These are phyloP conservation scores for Xylaria sp. DNA, from an alignment of 2,329 filamentous ascomycete species.

Conservation along the genomic window DNA sequence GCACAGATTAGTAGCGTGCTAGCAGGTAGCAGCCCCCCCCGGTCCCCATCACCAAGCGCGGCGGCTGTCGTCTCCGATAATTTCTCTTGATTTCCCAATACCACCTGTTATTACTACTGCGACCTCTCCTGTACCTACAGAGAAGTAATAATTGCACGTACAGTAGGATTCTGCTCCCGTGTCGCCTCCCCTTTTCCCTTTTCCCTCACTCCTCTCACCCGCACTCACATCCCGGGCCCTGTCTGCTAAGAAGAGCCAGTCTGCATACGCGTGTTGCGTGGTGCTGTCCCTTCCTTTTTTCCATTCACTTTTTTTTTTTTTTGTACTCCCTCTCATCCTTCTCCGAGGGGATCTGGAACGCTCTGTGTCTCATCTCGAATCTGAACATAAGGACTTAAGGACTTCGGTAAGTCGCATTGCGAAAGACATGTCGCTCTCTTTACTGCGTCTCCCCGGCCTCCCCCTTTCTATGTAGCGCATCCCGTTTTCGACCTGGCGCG, in stretches of 20 bases:
- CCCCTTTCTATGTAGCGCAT: constrained; percentile 13
- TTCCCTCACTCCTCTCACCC: constrained; percentile 40
- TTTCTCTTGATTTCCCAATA: constrained; percentile 50
- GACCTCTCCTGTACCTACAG: constrained; percentile 39
- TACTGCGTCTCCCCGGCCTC: constrained; percentile 13
- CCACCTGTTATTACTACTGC: constrained; percentile 42
- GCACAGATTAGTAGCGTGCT: constrained; percentile 35
- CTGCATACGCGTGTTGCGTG: constrained; percentile 45
- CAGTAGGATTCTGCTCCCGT: constrained; percentile 42
- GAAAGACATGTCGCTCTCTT: constrained; percentile 33
- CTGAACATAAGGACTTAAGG: constrained; percentile 42
- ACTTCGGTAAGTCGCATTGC: constrained; percentile 37
- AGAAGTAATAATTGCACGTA: constrained; percentile 35
- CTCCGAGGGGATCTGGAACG: constrained; percentile 40
- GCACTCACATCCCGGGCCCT: constrained; percentile 38
- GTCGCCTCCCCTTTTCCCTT: constrained; percentile 45
- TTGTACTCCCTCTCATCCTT: constrained; percentile 34
- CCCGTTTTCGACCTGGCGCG: constrained; percentile 20
- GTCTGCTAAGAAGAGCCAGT: constrained; percentile 36
- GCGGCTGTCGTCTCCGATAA: constrained; percentile 47
- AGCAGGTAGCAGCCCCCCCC: constrained; percentile 27
- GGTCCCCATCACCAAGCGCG: constrained; percentile 39
- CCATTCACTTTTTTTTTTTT: constrained; percentile 38
- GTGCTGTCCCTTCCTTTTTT: constrained; percentile 48
- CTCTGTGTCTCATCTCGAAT: constrained; percentile 39